Evolutionary conservation across 805 yeast genomes (phyloP).

Genomic region (Diddensiella transvaalensis): DNA sequence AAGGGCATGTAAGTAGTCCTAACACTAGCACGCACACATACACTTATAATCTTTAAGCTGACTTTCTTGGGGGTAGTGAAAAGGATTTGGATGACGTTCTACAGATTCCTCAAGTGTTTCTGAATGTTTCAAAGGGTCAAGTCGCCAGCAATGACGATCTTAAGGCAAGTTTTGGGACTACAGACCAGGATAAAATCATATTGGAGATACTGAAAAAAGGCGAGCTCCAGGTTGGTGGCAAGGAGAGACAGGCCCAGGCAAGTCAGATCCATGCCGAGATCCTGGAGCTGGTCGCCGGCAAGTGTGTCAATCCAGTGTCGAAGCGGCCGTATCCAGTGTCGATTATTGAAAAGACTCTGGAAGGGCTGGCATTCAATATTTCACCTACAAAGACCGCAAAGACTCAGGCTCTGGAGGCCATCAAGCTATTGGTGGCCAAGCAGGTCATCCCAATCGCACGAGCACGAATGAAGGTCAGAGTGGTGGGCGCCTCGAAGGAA

Average conservation of each 20-base stretch:
- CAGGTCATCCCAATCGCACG: conserved; percentile 92
- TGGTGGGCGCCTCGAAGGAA: conserved; percentile 50
- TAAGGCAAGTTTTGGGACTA: conserved; percentile 65
- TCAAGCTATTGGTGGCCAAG: conserved; percentile 65
- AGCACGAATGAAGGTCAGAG: conserved; percentile 84
- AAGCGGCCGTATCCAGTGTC: conserved; percentile 92
- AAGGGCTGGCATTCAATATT: conserved; percentile 69
- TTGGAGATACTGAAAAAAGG: conserved; percentile 84
- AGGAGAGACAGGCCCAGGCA: conserved; percentile 76
- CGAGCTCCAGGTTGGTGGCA: conserved; percentile 90
- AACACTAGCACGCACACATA: no score
- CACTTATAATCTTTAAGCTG: no score
- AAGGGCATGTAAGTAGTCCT: conserved; percentile 52
- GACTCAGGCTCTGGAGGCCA: conserved; percentile 87
- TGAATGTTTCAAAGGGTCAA: conserved; percentile 90
- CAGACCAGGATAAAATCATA: conserved; percentile 70
- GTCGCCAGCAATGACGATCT: conserved; percentile 88
- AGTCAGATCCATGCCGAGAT: conserved; percentile 77
- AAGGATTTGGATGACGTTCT: conserved; percentile 93
- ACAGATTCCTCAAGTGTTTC: conserved; percentile 91
- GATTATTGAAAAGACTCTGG: conserved; percentile 86
- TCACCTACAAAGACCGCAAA: conserved; percentile 74
- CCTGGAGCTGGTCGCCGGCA: conserved; percentile 76
- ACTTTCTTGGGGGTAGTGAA: conserved; percentile 55
- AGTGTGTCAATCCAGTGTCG: conserved; percentile 86